Base-by-base conservation (phyloP, 1,139 yeast genomes). In the Diutina scorzettiae region DNA sequence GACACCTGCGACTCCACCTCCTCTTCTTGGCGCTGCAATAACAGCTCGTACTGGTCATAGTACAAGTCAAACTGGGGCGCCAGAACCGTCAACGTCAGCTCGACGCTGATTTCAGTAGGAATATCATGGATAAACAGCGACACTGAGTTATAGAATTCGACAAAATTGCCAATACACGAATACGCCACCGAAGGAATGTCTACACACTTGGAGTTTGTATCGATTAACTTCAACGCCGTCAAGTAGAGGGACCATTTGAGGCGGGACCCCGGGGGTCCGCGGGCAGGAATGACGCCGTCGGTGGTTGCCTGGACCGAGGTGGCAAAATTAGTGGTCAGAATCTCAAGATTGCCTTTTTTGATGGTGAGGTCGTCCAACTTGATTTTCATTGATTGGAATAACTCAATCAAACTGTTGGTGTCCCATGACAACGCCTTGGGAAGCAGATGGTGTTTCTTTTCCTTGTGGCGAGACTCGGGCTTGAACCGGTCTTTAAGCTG, bases 101-200 rank as follows among this genome's bases (percentile, higher is more conserved):
- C 41, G 12, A 46, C 25, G 46, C 57, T 56, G 16, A 59, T 44
- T 5, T 50, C 44, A 29, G 44, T 49, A n/a, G 46, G 46, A 14
- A 47, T 41, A 1, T 45, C 30, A 2, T 43, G 37, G 11, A 41
- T 46, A 19, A 47, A 40, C 8, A 47, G 46, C 2, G 43, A 40
- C 6, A 55, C 43, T 5, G 48, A 46, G 21, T 34, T 34, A 31
- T 47, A 48, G 14, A 50, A 46, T 11, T 48, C 46, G 2, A 45
- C 25, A 44, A 45, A 17, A 42, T 46, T 41, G 48, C 54, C 42
- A 43, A 48, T 48, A 16, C 46, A 41, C 14, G 48, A 45, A 19
- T 59, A 48, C 1, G 67, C 55, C 8, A 61, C 59, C 1, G 70
- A 58, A 1, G 72, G 72, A 11, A 68, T 46, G 41, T 64, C 71